These are phyloP conservation scores for Solanum chacoense DNA, from an alignment of 305 asterid genomes.

Conservation along the genomic window DNA sequence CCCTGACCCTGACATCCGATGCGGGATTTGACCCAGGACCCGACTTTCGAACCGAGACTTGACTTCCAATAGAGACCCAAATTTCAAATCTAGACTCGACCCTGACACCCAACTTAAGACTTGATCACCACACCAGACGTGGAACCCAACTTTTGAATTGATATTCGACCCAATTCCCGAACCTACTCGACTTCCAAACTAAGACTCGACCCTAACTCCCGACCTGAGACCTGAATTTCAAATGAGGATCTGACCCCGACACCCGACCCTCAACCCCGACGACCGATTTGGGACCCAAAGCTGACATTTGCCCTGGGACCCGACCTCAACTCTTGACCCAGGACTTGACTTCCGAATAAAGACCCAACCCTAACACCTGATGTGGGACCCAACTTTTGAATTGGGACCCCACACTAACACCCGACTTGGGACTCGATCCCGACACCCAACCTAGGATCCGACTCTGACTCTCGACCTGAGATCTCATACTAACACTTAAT, in stretches of 20 bases:
- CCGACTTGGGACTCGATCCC: not conserved
- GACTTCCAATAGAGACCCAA: not conserved
- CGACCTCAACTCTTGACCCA: not conserved
- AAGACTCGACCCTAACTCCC: not conserved
- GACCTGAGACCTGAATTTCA: not conserved
- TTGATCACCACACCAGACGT: not conserved
- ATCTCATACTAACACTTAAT: not conserved
- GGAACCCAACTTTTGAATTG: not conserved
- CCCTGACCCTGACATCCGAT: not conserved
- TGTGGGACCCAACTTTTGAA: not conserved
- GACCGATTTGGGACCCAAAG: not conserved
- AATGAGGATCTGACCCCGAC: not conserved
- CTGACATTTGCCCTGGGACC: not conserved
- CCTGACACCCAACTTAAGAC: not conserved
- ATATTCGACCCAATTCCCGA: fast-evolving
- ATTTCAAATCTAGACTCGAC: not conserved
- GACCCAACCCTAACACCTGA: not conserved
- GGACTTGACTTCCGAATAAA: not conserved
- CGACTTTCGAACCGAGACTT: not conserved
- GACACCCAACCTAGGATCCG: not conserved
- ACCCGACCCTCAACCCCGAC: not conserved
- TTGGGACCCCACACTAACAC: not conserved
- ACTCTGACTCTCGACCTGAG: not conserved
- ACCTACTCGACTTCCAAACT: not conserved
- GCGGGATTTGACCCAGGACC: not conserved